phyloP scores from a whole-genome alignment of 2,329 filamentous ascomycete genomes.

The Penicillium brasilianum region DNA sequence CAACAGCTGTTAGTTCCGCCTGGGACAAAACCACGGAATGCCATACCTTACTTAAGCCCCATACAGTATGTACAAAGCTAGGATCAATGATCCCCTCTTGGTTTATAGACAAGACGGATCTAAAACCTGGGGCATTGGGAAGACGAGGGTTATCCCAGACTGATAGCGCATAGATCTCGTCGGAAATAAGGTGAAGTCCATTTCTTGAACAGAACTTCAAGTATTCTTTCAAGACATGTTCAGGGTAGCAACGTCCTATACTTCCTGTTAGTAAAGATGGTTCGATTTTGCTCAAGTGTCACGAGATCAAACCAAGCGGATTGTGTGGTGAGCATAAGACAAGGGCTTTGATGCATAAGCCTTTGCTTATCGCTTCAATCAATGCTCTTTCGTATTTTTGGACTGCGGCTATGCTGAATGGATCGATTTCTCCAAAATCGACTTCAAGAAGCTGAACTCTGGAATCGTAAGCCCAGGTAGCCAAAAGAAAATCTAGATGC shows the following conservation, averaged over 20 bases:
- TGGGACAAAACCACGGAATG: not conserved
- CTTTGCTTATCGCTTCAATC: not conserved
- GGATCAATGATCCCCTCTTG: not conserved
- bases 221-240: not conserved
- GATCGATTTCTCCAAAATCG: not conserved
- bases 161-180: not conserved
- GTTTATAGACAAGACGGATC: not conserved
- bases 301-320: not conserved
- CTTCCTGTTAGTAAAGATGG: not conserved
- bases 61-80: not conserved
- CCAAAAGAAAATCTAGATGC: not conserved
- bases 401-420: not conserved
- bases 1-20: not conserved
- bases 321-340: not conserved
- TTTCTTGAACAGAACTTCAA: not conserved
- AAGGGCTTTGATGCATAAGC: not conserved
- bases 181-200: not conserved
- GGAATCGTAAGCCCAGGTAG: not conserved
- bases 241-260: not conserved
- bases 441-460: not conserved
- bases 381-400: not conserved
- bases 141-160: not conserved
- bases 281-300: not conserved
- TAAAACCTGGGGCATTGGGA: not conserved
- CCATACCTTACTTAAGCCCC: not conserved